These are phyloP conservation scores for Pichia sorboxylosa DNA, from an alignment of 1,139 yeast genomes.

Conservation along the genomic window DNA sequence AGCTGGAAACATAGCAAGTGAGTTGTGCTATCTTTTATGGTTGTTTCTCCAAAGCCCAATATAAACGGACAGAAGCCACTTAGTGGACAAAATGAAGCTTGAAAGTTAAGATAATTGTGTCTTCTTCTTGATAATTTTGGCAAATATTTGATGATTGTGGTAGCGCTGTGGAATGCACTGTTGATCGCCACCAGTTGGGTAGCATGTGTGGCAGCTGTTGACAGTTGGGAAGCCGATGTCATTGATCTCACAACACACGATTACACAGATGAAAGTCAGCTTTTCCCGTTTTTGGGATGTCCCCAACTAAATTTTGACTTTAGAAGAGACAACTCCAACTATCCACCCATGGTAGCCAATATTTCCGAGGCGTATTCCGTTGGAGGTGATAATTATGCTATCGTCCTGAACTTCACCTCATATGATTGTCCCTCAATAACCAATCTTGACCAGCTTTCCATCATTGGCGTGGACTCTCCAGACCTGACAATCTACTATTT, in stretches of 20 bases:
- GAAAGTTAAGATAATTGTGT: slow-evolving; percentile 3
- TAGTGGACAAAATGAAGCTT: slow-evolving; percentile 1
- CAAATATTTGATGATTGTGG: too few species aligned
- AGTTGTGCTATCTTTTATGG: too few species aligned
- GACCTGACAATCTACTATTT: slow-evolving; percentile 5
- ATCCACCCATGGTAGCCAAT: slow-evolving; percentile 9
- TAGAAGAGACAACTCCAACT: slow-evolving; percentile 8
- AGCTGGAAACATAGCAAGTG: too few species aligned
- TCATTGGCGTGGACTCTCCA: slow-evolving; percentile 13
- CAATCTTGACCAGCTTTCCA: slow-evolving; percentile 11
- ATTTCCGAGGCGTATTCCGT: slow-evolving; percentile 5
- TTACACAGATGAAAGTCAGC: slow-evolving; percentile 1
- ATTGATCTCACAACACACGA: slow-evolving; percentile 7
- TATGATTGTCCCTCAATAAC: slow-evolving; percentile 8
- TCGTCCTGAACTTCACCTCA: slow-evolving; percentile 7
- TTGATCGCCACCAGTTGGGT: too few species aligned
- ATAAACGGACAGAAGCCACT: background rate
- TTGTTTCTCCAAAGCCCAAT: too few species aligned
- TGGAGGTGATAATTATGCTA: slow-evolving; percentile 8
- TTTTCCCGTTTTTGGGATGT: slow-evolving; percentile 11
- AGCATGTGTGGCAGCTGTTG: too few species aligned
- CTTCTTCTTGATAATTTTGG: too few species aligned
- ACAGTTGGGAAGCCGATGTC: too few species aligned
- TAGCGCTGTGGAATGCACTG: too few species aligned
- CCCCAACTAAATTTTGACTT: slow-evolving; percentile 18